phyloP scores from a whole-genome alignment of 2,329 filamentous ascomycete genomes.

The Beauveria varroae region DNA sequence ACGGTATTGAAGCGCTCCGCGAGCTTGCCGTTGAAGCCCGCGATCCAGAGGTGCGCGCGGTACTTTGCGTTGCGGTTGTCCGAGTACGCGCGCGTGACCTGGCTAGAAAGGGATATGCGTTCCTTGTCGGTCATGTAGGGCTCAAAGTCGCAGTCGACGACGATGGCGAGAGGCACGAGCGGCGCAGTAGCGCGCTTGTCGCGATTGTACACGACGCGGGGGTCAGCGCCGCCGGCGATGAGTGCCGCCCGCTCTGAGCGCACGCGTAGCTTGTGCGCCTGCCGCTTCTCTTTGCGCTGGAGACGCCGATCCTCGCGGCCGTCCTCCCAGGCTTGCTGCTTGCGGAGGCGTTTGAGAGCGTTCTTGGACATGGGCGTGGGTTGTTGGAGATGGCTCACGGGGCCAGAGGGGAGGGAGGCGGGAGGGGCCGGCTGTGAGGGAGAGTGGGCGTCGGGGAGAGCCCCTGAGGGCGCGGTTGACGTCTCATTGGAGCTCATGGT shows the following conservation, averaged over 20 bases:
- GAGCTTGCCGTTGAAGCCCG: constrained; percentile 69
- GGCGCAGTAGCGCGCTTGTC: constrained; percentile 35
- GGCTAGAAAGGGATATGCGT: constrained; percentile 70
- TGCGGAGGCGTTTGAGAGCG: constrained; percentile 71
- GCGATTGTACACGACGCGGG: constrained; percentile 23
- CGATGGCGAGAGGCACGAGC: constrained; percentile 67
- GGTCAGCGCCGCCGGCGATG: constrained; percentile 40
- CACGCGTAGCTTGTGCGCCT: constrained; percentile 38
- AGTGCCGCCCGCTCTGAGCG: constrained; percentile 42
- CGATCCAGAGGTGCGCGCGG: constrained; percentile 66
- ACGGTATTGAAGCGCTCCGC: constrained; percentile 73
- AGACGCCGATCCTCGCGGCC: constrained; percentile 51
- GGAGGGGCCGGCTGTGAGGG: background rate
- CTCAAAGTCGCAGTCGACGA: constrained; percentile 92
- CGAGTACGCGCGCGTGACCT: constrained; percentile 83
- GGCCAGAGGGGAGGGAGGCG: background rate
- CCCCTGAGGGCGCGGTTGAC: background rate
- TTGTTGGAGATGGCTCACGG: background rate
- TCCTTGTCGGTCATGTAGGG: constrained; percentile 83
- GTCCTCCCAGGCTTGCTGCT: constrained; percentile 68
- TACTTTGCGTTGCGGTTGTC: constrained; percentile 68
- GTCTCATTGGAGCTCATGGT: constrained; percentile 8
- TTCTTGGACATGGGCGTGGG: constrained; percentile 63
- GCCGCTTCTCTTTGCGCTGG: constrained; percentile 48
- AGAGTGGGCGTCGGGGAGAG: background rate